Conservation (phyloP, 257 asterid genomes). For the Penstemon eatonii region DNA sequence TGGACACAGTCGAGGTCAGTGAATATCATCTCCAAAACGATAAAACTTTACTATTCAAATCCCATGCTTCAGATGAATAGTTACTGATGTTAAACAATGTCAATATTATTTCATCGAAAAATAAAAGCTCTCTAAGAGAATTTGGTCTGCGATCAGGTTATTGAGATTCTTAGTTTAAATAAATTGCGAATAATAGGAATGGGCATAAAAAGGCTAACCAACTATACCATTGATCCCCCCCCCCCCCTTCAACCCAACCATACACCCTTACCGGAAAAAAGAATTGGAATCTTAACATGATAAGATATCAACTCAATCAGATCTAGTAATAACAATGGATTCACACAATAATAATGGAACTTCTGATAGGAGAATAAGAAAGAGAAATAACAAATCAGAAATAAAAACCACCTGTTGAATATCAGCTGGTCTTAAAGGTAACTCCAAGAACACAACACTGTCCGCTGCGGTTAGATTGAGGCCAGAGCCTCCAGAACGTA, state of each 20-base stretch:
- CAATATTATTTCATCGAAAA: slow-evolving; percentile 1
- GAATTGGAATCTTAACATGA: not conserved
- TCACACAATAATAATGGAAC: slow-evolving; percentile 16
- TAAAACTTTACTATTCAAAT: slow-evolving; percentile 12
- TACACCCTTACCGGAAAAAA: not conserved
- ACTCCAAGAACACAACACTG: slow-evolving; percentile 87
- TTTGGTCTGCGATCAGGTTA: not conserved
- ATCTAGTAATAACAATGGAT: slow-evolving; percentile 5
- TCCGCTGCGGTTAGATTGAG: slow-evolving; percentile 89
- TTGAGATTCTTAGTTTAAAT: slow-evolving; percentile 9
- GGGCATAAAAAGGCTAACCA: not conserved
- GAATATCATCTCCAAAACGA: slow-evolving; percentile 15
- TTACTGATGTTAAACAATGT: slow-evolving; percentile 6
- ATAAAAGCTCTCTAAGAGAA: not conserved
- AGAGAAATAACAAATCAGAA: not conserved
- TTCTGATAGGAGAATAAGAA: slow-evolving; percentile 24
- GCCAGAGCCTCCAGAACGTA: slow-evolving; percentile 95
- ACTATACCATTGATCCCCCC: not conserved
- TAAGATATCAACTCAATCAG: slow-evolving; percentile 5
- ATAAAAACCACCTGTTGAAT: slow-evolving; percentile 70
- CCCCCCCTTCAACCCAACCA: not conserved
- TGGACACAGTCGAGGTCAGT: not conserved
- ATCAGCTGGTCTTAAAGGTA: slow-evolving; percentile 71
- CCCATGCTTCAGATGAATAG: not conserved
- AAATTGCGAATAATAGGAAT: slow-evolving; percentile 7